A percentile compares a stretch with the other conserved stretches of the same genome.
phyloP scores from a whole-genome alignment of 768 basidiomycete species.

The Omphalotus guepiniiformis region DNA sequence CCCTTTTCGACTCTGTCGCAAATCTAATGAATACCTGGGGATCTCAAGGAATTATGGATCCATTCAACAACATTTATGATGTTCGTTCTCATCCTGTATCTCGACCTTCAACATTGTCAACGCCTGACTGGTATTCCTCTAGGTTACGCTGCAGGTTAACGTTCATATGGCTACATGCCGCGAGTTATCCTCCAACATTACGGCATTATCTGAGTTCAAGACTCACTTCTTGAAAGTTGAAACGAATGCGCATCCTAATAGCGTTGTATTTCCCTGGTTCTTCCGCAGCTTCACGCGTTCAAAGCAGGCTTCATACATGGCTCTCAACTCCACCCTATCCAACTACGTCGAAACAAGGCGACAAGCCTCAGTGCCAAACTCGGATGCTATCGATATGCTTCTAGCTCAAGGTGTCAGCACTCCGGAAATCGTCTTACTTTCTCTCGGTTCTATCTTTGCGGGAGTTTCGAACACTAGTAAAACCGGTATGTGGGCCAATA shows the following conservation, averaged over 20 bases:
- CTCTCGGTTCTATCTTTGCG: background rate
- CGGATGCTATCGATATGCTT: conserved; percentile 2
- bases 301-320: conserved; percentile 1
- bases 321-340: background rate
- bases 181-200: background rate
- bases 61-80: conserved; percentile 6
- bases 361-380: background rate
- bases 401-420: conserved; percentile 2
- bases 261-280: conserved; percentile 6
- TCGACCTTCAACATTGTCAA: background rate
- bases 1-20: background rate
- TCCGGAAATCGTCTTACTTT: background rate
- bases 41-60: conserved; percentile 3
- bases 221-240: conserved; percentile 5
- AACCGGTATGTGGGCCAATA: background rate
- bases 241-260: background rate
- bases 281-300: background rate
- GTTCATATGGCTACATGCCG: background rate
- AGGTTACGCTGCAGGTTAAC: conserved; percentile 2
- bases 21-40: conserved; percentile 6
- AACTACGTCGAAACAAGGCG: background rate
- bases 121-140: background rate
- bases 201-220: background rate
- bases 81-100: too few species aligned
- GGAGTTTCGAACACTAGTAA: background rate